Base-by-base conservation (phyloP, 2,329 filamentous ascomycete genomes). In the Fusarium goolgardi region DNA sequence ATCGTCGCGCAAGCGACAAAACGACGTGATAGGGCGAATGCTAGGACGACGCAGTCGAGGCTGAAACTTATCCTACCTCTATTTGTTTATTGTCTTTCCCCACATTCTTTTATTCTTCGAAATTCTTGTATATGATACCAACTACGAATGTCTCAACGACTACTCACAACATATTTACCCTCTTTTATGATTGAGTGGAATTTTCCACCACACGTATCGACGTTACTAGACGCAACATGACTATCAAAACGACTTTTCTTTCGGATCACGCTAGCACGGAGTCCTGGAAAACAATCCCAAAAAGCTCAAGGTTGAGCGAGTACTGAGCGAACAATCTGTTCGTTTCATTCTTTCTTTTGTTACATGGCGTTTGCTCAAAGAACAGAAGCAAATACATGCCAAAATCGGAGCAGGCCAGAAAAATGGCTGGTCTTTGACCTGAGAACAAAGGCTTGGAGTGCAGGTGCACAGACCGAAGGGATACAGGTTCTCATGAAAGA, bases 21-120 rank as follows among this genome's bases (percentile, higher is more conserved):
- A 71, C 29, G 79, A 80, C 50, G 75, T 81, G 7, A 74, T 81
- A 49, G 78, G 77, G 23, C 75, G 79, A 21, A 77, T 82, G 65
- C 71, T 81, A 18, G 78, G 79, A 20, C 73, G 78, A 20, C 73
- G 75, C 31, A 77, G 73, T 51, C 67, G 67, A 57, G 73, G 69
- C 71, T 49, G 39, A 57, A 52, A 29, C 40, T n/a, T 16, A 25
- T 15, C 21, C 23, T 21, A 43, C 43, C 21, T 46, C 32, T 20
- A 18, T 37, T 46, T 37, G 23, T 37, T 16, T 18, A 21, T 39
- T 31, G n/a, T 35, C 11, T 23, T 21, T 37, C 32, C 18, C 35
- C 31, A 6, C 18, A 35, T 41, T 66, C 41, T 27, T 40, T 39
- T 13, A 21, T 40, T 18, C 13, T 31, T 49, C 44, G 44, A 20